Conservation (phyloP, 768 basidiomycete genomes). For the Myochromella boudieri region DNA sequence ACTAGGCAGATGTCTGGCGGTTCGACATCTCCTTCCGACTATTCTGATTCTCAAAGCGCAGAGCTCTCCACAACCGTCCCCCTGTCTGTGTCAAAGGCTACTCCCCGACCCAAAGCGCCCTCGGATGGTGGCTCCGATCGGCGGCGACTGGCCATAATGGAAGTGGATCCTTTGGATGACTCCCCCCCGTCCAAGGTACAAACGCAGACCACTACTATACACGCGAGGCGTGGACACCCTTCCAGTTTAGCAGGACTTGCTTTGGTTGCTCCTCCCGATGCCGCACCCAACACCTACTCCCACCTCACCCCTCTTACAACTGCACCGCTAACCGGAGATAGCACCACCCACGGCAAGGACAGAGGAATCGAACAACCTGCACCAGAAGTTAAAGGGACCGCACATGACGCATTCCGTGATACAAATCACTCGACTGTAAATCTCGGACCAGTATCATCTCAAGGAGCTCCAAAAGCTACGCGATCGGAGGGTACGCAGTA, state of each 20-base stretch:
- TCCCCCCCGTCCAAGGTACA: constrained; percentile 23
- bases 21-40: constrained; percentile 50
- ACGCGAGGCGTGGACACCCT: constrained; percentile 39
- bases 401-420: constrained; percentile 33
- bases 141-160: constrained; percentile 65
- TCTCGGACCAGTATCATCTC: background rate
- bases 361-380: constrained; percentile 44
- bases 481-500: constrained; percentile 18
- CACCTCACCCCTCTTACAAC: constrained; percentile 53
- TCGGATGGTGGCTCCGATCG: constrained; percentile 64
- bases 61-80: constrained; percentile 20
- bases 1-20: constrained; percentile 27
- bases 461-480: no score
- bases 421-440: constrained; percentile 40
- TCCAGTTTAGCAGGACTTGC: constrained; percentile 52
- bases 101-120: constrained; percentile 49
- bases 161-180: constrained; percentile 47
- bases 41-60: constrained; percentile 42
- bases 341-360: constrained; percentile 7
- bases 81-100: constrained; percentile 25
- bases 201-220: constrained; percentile 30
- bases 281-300: constrained; percentile 50
- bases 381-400: constrained; percentile 40
- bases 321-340: constrained; percentile 37
- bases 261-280: constrained; percentile 74